Base-by-base conservation (phyloP, 306 rosid genomes). In the Acacia melanoxylon region DNA sequence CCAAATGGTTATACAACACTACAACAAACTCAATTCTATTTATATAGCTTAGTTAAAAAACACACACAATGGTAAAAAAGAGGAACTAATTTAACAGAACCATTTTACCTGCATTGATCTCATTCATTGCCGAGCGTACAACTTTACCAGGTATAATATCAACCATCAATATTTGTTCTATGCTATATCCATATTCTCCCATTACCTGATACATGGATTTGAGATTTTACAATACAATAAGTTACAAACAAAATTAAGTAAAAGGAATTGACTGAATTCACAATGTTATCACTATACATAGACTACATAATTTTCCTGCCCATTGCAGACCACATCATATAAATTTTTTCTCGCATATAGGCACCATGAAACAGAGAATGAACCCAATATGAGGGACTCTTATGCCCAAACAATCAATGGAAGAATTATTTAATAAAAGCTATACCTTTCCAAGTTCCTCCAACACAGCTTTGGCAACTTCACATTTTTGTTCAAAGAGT, bases 91-190 rank as follows among this genome's bases (percentile, higher is more conserved):
- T n/a, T n/a, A n/a, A n/a, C n/a, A n/a, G n/a, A n/a, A n/a, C n/a
- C n/a, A n/a, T n/a, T n/a, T 84, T 83, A 95, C 99, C 99, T 83
- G 98, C 97, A 89, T 95, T 95, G 72, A 95, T 95, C 88, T 95
- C 98, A 74, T 95, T 95, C 99, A 95, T 95, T 63, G 97, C 98
- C 76, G 7, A 79, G 22, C 99, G 97, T 35, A 95, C 99, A 74
- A 95, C 79, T 63, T 91, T 78, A 81, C 93, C 98, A 0, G 98
- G 99, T 74, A 95, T 86, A 68, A 95, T 93, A 82, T 95, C 99
- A 41, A 95, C 98, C 98, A 95, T 95, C 80, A 95, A 78, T 81
- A 95, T 95, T 74, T 95, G 98, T 85, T 95, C 97, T 77, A 95
- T 92, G 89, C 76, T 92, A 82, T 91, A 91, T 78, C 98, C 98